phyloP scores from a whole-genome alignment of 352 stramenopile genomes.

The Phytophthora pluvialis region DNA sequence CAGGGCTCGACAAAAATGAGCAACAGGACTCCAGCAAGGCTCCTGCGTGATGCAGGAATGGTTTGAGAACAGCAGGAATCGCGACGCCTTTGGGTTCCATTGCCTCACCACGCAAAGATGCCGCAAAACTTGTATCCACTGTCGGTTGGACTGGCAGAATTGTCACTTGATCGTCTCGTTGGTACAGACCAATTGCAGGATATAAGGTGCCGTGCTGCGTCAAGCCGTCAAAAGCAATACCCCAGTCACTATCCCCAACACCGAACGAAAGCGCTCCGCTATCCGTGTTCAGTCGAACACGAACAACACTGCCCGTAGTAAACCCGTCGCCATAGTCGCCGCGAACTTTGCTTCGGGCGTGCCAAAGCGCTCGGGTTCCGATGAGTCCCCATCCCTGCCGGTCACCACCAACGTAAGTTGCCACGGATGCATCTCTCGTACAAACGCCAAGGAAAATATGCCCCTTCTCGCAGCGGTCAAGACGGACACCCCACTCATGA shows the following conservation, averaged over 20 bases:
- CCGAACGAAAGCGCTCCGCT: slow-evolving; percentile 88
- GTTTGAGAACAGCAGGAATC: slow-evolving; percentile 77
- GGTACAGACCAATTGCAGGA: slow-evolving; percentile 88
- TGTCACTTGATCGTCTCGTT: slow-evolving; percentile 90
- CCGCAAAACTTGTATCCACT: slow-evolving; percentile 38
- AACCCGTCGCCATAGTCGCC: slow-evolving; percentile 91
- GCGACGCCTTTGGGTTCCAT: slow-evolving; percentile 44
- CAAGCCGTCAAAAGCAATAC: slow-evolving; percentile 88
- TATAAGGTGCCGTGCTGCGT: slow-evolving; percentile 90
- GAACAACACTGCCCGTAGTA: slow-evolving; percentile 84
- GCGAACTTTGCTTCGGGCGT: slow-evolving; percentile 90
- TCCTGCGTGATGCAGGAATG: slow-evolving; percentile 74
- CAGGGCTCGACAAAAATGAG: slow-evolving; percentile 49
- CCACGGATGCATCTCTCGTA: slow-evolving; percentile 84
- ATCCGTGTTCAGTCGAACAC: slow-evolving; percentile 86
- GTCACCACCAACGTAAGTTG: slow-evolving; percentile 90
- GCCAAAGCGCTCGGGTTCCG: slow-evolving; percentile 87
- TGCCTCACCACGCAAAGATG: slow-evolving; percentile 29
- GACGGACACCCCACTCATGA: slow-evolving; percentile 87
- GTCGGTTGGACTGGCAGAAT: slow-evolving; percentile 72
- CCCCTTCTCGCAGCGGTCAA: slow-evolving; percentile 90
- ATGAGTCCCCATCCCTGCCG: slow-evolving; percentile 90
- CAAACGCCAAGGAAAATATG: slow-evolving; percentile 92
- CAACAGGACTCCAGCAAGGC: slow-evolving; percentile 64
- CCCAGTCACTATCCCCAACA: slow-evolving; percentile 89